These are phyloP conservation scores for Croton laevigatus DNA, from an alignment of 441 rosid species.

Conservation along the genomic window DNA sequence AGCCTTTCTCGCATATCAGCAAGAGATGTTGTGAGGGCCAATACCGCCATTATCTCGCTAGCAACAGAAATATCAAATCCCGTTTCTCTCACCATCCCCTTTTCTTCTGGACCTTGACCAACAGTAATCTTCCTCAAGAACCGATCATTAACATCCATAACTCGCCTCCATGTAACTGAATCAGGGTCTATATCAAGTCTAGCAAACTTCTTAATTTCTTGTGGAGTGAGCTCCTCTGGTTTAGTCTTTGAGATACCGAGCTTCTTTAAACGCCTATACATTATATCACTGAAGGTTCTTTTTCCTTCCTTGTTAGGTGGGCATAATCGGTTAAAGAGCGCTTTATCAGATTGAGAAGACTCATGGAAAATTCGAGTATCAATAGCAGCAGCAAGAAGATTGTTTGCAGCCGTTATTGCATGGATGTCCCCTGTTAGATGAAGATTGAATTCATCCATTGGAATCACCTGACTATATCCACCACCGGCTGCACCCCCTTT, in stretches of 20 bases:
- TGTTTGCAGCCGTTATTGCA: constrained; percentile 98
- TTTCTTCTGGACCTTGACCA: constrained; percentile 96
- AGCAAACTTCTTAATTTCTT: constrained; percentile 72
- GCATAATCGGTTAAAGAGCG: constrained; percentile 80
- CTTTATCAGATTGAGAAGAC: constrained; percentile 86
- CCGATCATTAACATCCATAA: constrained; percentile 94
- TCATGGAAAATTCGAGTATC: constrained; percentile 96
- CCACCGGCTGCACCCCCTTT: constrained; percentile 99
- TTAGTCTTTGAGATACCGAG: constrained; percentile 76
- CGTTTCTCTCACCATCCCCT: constrained; percentile 94
- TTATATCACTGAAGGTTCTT: constrained; percentile 68
- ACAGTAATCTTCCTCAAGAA: constrained; percentile 85
- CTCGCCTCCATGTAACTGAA: constrained; percentile 95
- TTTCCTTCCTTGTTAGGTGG: constrained; percentile 87
- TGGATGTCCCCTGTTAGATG: constrained; percentile 97
- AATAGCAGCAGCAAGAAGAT: constrained; percentile 97
- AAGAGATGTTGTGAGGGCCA: constrained; percentile 94
- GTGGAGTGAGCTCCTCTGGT: constrained; percentile 84
- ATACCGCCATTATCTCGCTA: constrained; percentile 98
- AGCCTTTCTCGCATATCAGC: constrained; percentile 97
- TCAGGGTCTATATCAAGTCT: constrained; percentile 89
- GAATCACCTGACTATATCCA: constrained; percentile 96
- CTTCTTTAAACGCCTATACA: constrained; percentile 82
- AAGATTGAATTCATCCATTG: constrained; percentile 99
- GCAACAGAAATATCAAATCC: constrained; percentile 98